phyloP scores from a whole-genome alignment of 2,329 filamentous ascomycete genomes.

The Helotiales sp. region DNA sequence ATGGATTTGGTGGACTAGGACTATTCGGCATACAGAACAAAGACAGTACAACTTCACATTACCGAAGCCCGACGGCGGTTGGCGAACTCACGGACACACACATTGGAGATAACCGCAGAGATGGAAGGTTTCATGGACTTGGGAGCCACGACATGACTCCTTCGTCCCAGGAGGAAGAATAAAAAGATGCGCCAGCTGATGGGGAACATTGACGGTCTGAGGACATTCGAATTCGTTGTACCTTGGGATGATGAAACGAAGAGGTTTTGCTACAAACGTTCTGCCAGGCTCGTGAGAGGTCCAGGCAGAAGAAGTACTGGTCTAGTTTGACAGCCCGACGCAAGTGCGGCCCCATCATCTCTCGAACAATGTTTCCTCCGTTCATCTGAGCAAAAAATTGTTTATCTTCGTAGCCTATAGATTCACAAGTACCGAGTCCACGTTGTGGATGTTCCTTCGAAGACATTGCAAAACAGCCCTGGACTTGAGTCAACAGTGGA shows the following conservation, averaged over 20 bases:
- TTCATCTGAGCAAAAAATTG: background rate
- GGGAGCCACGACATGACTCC: constrained; percentile 16
- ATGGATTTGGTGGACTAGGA: constrained; percentile 24
- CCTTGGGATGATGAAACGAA: constrained; percentile 18
- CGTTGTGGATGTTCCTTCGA: background rate
- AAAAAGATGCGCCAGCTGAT: constrained; percentile 20
- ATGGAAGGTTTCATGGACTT: constrained; percentile 20
- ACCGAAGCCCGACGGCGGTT: constrained; percentile 16
- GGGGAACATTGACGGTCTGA: constrained; percentile 19
- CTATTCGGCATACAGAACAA: constrained; percentile 24
- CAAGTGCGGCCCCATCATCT: background rate
- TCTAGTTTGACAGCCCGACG: background rate
- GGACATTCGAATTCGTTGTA: constrained; percentile 20
- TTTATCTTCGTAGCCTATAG: background rate
- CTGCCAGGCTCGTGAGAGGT: constrained; percentile 17
- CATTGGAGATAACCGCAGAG: constrained; percentile 19
- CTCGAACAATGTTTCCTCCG: background rate
- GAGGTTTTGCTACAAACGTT: constrained; percentile 16
- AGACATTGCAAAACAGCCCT: too few relatives aligned
- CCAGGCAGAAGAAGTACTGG: background rate
- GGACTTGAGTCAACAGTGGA: background rate
- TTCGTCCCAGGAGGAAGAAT: constrained; percentile 10
- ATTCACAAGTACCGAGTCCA: background rate
- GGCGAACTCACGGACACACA: constrained; percentile 16
- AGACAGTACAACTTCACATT: constrained; percentile 13